These are phyloP conservation scores for Pseudopithomyces chartarum DNA, from an alignment of 2,329 filamentous ascomycete species.

Conservation along the genomic window DNA sequence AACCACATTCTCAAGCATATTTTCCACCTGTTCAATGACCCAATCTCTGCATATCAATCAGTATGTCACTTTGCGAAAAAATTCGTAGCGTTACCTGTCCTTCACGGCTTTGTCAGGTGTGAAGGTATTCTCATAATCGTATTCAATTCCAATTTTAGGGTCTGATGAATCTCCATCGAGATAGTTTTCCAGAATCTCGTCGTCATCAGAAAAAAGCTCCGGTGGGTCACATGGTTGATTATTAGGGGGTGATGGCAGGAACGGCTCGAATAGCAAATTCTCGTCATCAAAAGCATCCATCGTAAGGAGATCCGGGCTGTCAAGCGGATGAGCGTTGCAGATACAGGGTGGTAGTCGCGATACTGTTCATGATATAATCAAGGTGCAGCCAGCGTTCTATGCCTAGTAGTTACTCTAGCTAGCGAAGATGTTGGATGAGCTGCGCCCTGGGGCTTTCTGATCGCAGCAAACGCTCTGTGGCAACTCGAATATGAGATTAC, in stretches of 20 bases:
- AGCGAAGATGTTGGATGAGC: too few relatives aligned
- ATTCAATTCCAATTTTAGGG: not conserved
- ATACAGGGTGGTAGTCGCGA: not conserved
- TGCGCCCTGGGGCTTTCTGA: too few relatives aligned
- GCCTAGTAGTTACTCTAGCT: too few relatives aligned
- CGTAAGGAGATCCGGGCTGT: not conserved
- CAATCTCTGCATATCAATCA: slow-evolving; percentile 28
- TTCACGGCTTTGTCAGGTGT: not conserved
- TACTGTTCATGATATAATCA: too few relatives aligned
- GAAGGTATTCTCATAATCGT: not conserved
- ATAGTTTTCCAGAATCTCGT: slow-evolving; percentile 28
- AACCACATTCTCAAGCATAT: slow-evolving; percentile 58
- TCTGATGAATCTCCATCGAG: slow-evolving; percentile 2
- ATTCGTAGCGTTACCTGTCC: slow-evolving; percentile 7
- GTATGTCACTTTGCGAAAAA: not conserved
- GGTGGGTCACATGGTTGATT: slow-evolving; percentile 16
- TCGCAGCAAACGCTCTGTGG: not conserved
- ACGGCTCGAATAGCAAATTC: slow-evolving; percentile 33
- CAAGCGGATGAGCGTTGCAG: not conserved
- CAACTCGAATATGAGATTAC: not conserved
- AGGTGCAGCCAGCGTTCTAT: not conserved
- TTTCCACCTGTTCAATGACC: slow-evolving; percentile 61
- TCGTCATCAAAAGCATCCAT: slow-evolving; percentile 28
- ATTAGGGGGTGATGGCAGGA: slow-evolving; percentile 16
- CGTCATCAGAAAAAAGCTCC: slow-evolving; percentile 22